Evolutionary conservation across 805 yeast genomes (phyloP).

Genomic region (Spathaspora girioi): DNA sequence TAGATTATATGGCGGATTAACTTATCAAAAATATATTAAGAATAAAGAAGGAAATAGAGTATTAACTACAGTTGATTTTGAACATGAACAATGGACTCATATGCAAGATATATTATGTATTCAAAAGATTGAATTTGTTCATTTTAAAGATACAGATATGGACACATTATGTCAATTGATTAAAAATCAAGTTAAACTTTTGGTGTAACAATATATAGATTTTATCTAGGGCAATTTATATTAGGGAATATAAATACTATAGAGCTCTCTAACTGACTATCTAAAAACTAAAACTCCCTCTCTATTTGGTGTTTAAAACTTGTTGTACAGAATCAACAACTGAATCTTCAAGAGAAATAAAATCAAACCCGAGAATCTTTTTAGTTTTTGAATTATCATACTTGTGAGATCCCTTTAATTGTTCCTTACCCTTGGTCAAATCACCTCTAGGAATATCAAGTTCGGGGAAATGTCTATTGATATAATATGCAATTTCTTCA

Average conservation of each 20-base stretch:
- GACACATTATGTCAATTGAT: slow-evolving; percentile 23
- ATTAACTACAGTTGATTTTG: slow-evolving; percentile 22
- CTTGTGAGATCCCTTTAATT: not conserved
- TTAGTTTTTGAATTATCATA: slow-evolving; percentile 32
- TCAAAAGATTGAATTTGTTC: slow-evolving; percentile 18
- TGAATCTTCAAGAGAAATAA: slow-evolving; percentile 33
- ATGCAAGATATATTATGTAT: slow-evolving; percentile 25
- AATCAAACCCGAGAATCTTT: slow-evolving; percentile 33
- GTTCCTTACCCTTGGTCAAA: not conserved
- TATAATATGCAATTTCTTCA: slow-evolving; percentile 26
- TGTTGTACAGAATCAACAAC: slow-evolving; percentile 42
- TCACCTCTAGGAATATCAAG: slow-evolving; percentile 42
- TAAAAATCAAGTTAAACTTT: slow-evolving; percentile 24
- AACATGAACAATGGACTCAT: slow-evolving; percentile 26
- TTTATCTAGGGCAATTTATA: too few species aligned
- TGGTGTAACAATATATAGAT: slow-evolving; percentile 4
- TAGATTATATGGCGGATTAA: slow-evolving; percentile 23
- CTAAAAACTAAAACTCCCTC: not conserved
- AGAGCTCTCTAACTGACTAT: too few species aligned
- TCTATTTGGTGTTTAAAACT: slow-evolving; percentile 17
- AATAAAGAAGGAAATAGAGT: slow-evolving; percentile 6
- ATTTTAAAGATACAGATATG: slow-evolving; percentile 18
- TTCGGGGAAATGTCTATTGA: slow-evolving; percentile 39
- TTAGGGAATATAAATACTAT: too few species aligned
- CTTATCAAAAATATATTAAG: slow-evolving; percentile 8